phyloP scores from a whole-genome alignment of 106 monocot genomes.

The Acorus calamus region DNA sequence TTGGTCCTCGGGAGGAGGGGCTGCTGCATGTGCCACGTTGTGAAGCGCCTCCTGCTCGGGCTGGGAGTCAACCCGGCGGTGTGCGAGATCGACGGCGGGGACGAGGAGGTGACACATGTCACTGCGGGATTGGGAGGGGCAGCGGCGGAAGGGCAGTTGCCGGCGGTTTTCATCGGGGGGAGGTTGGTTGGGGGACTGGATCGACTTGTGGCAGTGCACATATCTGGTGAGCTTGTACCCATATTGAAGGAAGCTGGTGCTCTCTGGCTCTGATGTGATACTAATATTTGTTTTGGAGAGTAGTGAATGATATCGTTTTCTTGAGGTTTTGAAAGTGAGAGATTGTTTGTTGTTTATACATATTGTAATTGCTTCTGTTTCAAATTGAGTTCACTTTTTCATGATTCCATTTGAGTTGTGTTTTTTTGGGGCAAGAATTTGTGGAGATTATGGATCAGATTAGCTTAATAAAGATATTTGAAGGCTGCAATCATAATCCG shows the following conservation, averaged over 20 bases:
- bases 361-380: too few species aligned
- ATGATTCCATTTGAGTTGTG: too few species aligned
- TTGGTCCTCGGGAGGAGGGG: conserved; percentile 7
- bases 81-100: conserved; percentile 40
- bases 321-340: too few species aligned
- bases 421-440: too few species aligned
- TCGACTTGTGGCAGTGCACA: conserved; percentile 67
- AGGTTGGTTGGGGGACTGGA: conserved; percentile 53
- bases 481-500: too few species aligned
- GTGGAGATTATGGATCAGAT: too few species aligned
- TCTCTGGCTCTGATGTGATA: conserved; percentile 52
- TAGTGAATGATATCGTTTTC: not conserved
- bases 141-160: conserved; percentile 9
- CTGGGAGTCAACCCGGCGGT: conserved; percentile 63
- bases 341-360: too few species aligned
- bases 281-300: not conserved
- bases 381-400: too few species aligned
- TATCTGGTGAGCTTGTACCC: conserved; percentile 72
- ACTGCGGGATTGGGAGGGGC: not conserved
- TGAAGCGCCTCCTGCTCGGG: conserved; percentile 49
- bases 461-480: too few species aligned
- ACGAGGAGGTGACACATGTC: conserved; percentile 1
- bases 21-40: conserved; percentile 74
- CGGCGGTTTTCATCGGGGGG: conserved; percentile 68
- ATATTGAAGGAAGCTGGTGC: conserved; percentile 71